Evolutionary conservation across 225 moss, liverwort and hornwort species (phyloP), one percentile per base, ranked within the genome.

Genomic region (Rhytidiadelphus loreus): DNA sequence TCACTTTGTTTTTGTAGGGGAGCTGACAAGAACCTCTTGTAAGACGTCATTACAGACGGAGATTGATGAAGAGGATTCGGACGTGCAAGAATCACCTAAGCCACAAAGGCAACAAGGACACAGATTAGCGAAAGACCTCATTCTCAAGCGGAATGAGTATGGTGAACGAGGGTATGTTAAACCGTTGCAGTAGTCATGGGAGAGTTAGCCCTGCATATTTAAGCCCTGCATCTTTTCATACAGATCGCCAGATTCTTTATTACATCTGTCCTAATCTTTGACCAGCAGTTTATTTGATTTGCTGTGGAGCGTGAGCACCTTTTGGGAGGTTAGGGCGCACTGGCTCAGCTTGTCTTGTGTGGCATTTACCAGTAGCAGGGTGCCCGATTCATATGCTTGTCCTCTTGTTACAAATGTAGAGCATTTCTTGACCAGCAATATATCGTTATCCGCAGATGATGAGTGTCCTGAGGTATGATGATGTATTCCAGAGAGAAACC

Each of bases 401-500:
- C 86, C 78, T 81, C 18, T 86, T 80, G 57, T 53, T 83, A 80
- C 75, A 55, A 72, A 32, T 75, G 69, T 91, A 89, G 88, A 86
- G 69, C 83, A 82, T 83, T 55, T 83, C 84, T 90, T 92, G 87
- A 91, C 85, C 85, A 85, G 92, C 37, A 88, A 69, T 81, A 90
- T 17, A 88, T 80, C 58, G 88, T 76, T 83, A 88, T 87, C 61
- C 84, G 83, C 88, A 90, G 83, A 90, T 81, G 90, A 90, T 87
- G 84, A 93, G 84, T 93, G 80, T 88, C 88, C 69, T 90, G 83
- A 88, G 88, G 64, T 88, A 88, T 93, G 90, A 84, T 93, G 86
- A 90, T 91, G 90, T 93, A 83, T 90, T 93, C 88, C 88, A 93
- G 91, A 90, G 89, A 90, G 88, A 39, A 81, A 89, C 80, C 63